These are phyloP conservation scores for Paraglomus occultum DNA, from an alignment of 192 early-diverging fungal species.

Conservation along the genomic window DNA sequence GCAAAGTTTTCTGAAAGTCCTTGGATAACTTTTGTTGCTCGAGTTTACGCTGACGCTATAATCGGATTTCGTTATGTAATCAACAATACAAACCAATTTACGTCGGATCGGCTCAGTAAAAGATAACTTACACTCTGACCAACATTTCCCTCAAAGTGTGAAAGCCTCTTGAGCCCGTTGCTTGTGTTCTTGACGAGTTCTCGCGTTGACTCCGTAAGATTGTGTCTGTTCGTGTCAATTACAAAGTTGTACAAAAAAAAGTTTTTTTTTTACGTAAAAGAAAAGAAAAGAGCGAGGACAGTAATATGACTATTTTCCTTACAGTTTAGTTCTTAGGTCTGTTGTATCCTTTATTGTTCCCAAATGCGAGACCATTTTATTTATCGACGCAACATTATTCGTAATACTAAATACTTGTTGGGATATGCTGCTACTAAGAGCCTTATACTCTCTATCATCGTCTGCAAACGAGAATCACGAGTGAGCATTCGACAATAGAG, in stretches of 20 bases:
- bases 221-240: constrained; percentile 47
- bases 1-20: constrained; percentile 90
- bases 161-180: constrained; percentile 71
- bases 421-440: constrained; percentile 55
- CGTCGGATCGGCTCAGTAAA: not conserved
- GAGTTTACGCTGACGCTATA: constrained; percentile 71
- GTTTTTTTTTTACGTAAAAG: constrained; percentile 7
- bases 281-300: not conserved
- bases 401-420: constrained; percentile 87
- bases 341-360: constrained; percentile 75
- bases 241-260: constrained; percentile 30
- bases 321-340: constrained; percentile 74
- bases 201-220: constrained; percentile 78
- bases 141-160: constrained; percentile 50
- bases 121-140: constrained; percentile 36
- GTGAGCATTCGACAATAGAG: not conserved
- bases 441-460: constrained; percentile 6
- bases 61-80: not conserved
- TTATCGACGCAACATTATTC: constrained; percentile 79
- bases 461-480: not conserved
- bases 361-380: constrained; percentile 71
- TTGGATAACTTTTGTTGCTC: constrained; percentile 92
- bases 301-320: constrained; percentile 30
- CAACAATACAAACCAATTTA: constrained; percentile 1
- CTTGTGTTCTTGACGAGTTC: constrained; percentile 78